Base-by-base conservation (phyloP, 345 rosid species). In the Dipteronia sinensis region DNA sequence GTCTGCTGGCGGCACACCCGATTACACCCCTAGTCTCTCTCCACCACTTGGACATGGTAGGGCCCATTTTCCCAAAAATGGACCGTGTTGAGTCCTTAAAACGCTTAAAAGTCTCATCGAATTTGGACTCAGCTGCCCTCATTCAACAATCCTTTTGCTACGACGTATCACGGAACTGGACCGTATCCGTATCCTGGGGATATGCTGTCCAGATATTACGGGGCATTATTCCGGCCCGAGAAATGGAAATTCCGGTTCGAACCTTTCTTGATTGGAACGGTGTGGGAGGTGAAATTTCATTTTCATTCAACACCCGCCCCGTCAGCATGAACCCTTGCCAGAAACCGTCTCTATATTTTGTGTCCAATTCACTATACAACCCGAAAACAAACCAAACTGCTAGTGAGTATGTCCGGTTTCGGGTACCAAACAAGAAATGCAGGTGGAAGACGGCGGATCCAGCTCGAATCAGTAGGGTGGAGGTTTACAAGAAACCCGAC, bases 131-230 rank as follows among this genome's bases (percentile, higher is more conserved):
- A 0, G 91, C 98, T 0, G 89, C 83, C 1, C 78, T 93, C 1
- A 65, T 86, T 61, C 99, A 95, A 29, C 95, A 92, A 44, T 87
- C 98, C 27, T 82, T 92, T 1, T 93, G 97, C 83, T 90, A 95
- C 56, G 94, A 90, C 78, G 27, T 29, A 16, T 31, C 71, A 27
- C 80, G 86, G 49, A 73, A 69, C 47, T 92, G 99, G 99, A 92
- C 94, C 0, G 76, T 92, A 27, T 92, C 97, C 0, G 88, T 93
- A 12, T 88, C 97, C 0, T 93, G 99, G 99, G 97, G 99, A n/a
- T 92, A 85, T 65, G 81, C 90, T 0, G 90, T 92, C 29, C 94
- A 90, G 31, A 81, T 95, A 7, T 72, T 53, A 29, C 86, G 90
- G 0, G 93, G 91, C 29, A 86, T 87, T 31, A 6, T 87, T 59